These are phyloP conservation scores for Puccinia triticina DNA, from an alignment of 1,284 basidiomycete species.

Conservation along the genomic window DNA sequence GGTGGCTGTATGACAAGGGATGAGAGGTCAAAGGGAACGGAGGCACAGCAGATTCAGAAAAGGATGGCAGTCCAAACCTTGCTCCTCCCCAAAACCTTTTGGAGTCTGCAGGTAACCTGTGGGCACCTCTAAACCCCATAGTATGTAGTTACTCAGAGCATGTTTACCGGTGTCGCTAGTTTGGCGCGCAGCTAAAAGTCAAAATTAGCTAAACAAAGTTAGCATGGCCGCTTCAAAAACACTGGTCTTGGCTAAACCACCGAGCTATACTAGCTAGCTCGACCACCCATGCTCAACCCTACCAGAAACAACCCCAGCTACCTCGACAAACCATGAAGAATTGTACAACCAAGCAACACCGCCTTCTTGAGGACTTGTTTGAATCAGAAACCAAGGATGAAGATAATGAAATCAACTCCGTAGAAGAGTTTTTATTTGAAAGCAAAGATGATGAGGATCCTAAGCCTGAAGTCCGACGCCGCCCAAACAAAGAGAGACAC, in stretches of 20 bases:
- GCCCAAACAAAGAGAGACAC: slow-evolving; percentile 1
- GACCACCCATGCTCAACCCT: neutral
- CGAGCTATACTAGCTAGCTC: slow-evolving; percentile 19
- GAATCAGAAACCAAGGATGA: neutral
- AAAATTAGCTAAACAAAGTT: neutral
- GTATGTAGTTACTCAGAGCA: neutral
- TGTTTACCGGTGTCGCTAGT: neutral
- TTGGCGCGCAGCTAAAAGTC: neutral
- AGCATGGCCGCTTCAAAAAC: neutral
- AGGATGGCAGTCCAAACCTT: no score
- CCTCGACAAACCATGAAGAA: no score
- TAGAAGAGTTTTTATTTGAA: neutral
- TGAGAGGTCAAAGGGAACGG: no score
- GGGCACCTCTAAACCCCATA: no score
- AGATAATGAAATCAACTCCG: neutral
- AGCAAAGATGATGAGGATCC: neutral
- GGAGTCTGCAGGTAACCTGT: no score
- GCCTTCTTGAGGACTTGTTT: slow-evolving; percentile 22
- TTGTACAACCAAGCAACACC: no score
- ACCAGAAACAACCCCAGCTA: neutral
- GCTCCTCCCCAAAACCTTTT: no score
- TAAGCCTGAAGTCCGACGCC: neutral
- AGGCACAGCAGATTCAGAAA: no score
- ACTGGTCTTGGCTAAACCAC: slow-evolving; percentile 4
- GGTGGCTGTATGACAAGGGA: no score